A percentile compares a stretch with the other conserved stretches of the same genome.
Evolutionary conservation across 2,329 filamentous ascomycete genomes (phyloP).

Genomic region (Ophiostoma australiae): DNA sequence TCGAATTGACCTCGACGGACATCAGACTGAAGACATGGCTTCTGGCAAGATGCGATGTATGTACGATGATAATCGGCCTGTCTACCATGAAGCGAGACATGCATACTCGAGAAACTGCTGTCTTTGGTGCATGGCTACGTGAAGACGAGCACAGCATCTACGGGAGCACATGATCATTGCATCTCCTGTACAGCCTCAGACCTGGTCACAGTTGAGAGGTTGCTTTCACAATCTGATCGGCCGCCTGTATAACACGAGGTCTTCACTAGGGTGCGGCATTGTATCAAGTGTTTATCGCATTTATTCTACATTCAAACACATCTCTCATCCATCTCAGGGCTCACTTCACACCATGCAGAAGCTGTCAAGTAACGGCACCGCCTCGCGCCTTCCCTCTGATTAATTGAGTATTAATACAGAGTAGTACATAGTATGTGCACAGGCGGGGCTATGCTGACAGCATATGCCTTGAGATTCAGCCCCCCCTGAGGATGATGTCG

Average conservation of each 20-base stretch:
- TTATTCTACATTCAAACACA: not conserved
- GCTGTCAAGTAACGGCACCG: conserved; percentile 8
- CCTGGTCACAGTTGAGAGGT: not conserved
- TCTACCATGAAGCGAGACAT: not conserved
- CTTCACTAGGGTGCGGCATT: not conserved
- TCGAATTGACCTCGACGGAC: not conserved
- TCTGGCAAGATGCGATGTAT: not conserved
- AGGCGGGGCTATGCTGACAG: conserved; percentile 13
- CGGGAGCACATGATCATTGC: not conserved
- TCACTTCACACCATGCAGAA: not conserved
- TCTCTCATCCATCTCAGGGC: not conserved
- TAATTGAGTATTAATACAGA: too few relatives aligned
- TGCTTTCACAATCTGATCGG: not conserved
- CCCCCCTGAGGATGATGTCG: conserved; percentile 1
- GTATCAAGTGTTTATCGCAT: not conserved
- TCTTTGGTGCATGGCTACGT: not conserved
- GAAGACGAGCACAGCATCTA: not conserved
- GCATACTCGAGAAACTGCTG: not conserved
- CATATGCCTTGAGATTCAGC: conserved; percentile 1
- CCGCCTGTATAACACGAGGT: not conserved
- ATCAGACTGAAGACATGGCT: not conserved
- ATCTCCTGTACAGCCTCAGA: not conserved
- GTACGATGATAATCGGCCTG: not conserved
- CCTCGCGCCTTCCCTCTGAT: not conserved
- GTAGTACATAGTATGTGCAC: not conserved